Base-by-base conservation (phyloP, 148 eudicot genomes). In the Talinum fruticosum region DNA sequence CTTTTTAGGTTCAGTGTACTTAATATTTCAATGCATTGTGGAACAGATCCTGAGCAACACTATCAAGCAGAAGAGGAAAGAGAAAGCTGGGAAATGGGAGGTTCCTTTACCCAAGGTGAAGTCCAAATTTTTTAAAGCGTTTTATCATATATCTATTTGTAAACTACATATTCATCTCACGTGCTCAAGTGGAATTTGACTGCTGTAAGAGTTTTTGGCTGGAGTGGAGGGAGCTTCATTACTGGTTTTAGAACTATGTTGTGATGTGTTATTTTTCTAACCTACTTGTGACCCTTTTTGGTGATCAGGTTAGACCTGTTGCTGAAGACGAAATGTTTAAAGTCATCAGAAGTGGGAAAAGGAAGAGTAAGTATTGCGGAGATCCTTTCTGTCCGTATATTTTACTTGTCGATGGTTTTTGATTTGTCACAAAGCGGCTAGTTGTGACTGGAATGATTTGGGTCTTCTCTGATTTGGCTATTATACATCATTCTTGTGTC, bases 301-400 rank as follows among this genome's bases (percentile, higher is more conserved):
- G 28, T 72, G 45, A 83, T 47, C 92, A 95, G 99, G 99, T 96
- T 75, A 89, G 97, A 83, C 97, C 97, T 73, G 97, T 95, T 78
- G 96, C 97, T 82, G 96, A 95, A 87, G 99, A 93, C 84, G 99
- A 96, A 87, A 96, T 96, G 97, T 96, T 96, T 57, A 93, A 88
- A 85, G 97, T 95, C 75, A 85, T 95, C 72, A 89, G 92, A 82
- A 54, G 94, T 28, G 98, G 98, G 6, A 92, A 92, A 89, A 81
- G 97, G 67, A 95, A 95, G 82, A 89, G 98, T 94, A 85, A 87
- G 96, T 92, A 75, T 85, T 66, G 4, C 4, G 8, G 47, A 14
- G 8, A 41, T 1, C 16, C 57, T 73, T 24, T 68, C 13, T 61
- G 24, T 29, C 30, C 1, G 4, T 76, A 49, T 8, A 10, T 41